phyloP scores from a whole-genome alignment of 768 basidiomycete genomes.

The Cystobasidium tubakii region DNA sequence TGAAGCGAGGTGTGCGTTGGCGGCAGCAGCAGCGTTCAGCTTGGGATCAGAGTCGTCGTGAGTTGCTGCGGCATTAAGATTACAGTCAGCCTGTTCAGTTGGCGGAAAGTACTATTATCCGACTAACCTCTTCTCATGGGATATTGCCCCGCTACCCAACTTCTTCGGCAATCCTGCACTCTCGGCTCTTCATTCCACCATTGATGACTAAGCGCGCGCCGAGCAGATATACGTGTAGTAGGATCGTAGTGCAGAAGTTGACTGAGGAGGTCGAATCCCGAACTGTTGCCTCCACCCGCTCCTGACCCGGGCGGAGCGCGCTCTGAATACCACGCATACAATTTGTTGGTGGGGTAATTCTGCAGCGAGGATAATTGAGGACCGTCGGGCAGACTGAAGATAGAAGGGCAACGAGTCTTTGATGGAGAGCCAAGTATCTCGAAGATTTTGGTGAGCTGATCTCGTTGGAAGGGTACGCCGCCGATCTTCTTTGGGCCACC shows the following conservation, averaged over 20 bases:
- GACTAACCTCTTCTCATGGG: constrained; percentile 30
- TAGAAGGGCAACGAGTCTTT: constrained; percentile 48
- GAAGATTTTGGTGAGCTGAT: constrained; percentile 91
- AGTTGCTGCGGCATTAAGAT: constrained; percentile 77
- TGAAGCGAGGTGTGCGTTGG: constrained; percentile 26
- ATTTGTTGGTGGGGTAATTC: constrained; percentile 54
- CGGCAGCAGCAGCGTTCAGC: constrained; percentile 34
- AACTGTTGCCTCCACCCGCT: constrained; percentile 53
- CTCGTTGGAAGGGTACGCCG: constrained; percentile 90
- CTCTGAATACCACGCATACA: constrained; percentile 63
- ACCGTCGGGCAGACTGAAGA: constrained; percentile 13
- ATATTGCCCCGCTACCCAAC: constrained; percentile 24
- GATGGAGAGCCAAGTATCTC: constrained; percentile 86
- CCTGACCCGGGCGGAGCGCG: constrained; percentile 51
- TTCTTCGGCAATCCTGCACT: constrained; percentile 33
- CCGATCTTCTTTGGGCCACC: constrained; percentile 60
- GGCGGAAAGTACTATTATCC: too few species aligned
- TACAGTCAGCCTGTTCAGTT: too few species aligned
- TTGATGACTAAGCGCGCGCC: constrained; percentile 70
- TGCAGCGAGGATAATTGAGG: constrained; percentile 52
- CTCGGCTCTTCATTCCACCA: constrained; percentile 91
- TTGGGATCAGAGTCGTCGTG: constrained; percentile 63
- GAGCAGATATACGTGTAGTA: constrained; percentile 72
- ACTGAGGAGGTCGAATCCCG: constrained; percentile 75
- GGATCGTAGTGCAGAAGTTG: constrained; percentile 87